A percentile compares a stretch with the other conserved stretches of the same genome.
Evolutionary conservation across 805 yeast genomes (phyloP).

Genomic region (Teunomyces cretensis): DNA sequence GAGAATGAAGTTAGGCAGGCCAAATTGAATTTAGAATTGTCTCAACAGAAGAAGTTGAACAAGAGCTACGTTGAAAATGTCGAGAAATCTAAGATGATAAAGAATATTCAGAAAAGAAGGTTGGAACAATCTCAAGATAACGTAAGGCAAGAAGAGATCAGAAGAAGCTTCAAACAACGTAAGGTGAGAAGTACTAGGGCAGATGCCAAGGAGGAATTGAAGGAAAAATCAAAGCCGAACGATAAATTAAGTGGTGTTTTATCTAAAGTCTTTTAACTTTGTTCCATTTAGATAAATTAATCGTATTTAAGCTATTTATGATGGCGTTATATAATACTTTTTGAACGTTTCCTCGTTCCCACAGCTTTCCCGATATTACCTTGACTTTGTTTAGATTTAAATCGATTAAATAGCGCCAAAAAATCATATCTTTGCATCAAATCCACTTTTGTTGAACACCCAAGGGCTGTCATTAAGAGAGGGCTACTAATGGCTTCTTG

Average conservation of each 20-base stretch:
- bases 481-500: constrained; percentile 29
- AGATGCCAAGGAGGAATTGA: constrained; percentile 51
- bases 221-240: constrained; percentile 38
- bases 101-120: constrained; percentile 58
- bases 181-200: constrained; percentile 66
- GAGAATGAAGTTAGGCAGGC: constrained; percentile 89
- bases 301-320: not conserved
- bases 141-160: constrained; percentile 23
- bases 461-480: constrained; percentile 24
- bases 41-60: constrained; percentile 85
- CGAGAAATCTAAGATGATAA: constrained; percentile 80
- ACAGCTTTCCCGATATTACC: not conserved
- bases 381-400: not conserved
- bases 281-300: not conserved
- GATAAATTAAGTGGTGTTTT: constrained; percentile 49
- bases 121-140: constrained; percentile 21
- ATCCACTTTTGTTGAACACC: constrained; percentile 27
- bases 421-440: constrained; percentile 32
- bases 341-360: not conserved
- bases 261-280: constrained; percentile 48
- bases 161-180: constrained; percentile 71
- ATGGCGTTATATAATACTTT: too few species aligned
- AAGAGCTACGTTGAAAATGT: constrained; percentile 80
- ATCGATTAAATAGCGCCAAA: constrained; percentile 12
- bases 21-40: constrained; percentile 80